Evolutionary conservation across 225 moss, liverwort and hornwort species (phyloP), one percentile per base, ranked within the genome.

Genomic region (Sphagnum contortum): DNA sequence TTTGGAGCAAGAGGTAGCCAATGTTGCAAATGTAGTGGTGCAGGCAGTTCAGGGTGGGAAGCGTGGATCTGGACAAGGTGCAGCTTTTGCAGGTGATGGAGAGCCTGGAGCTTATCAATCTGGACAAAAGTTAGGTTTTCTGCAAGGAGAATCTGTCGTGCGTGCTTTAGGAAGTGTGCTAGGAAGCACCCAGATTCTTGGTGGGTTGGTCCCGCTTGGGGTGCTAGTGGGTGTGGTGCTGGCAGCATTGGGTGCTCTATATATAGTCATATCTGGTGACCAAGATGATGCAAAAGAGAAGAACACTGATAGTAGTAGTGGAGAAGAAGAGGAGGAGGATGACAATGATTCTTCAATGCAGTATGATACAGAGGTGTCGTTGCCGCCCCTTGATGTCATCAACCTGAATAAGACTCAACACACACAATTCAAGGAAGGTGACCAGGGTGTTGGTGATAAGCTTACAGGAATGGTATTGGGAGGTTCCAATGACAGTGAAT

Each of bases 171-270:
- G 77, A 54, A 80, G 72, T 47, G 89, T 79, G 4, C 67, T 91
- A 66, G 75, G 90, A 66, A 70, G 72, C 58, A 76, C 83, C 58
- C 80, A 68, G 57, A 74, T 83, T 57, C 64, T 98, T 69, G 76
- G 85, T 64, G 66, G 70, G 7, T 62, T 98, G 50, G 68, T 98
- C 72, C 96, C 96, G 59, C 48, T 87, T 50, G 96, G 96, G 78
- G 83, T 98, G 48, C 83, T 98, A 71, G 85, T 77, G 47, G 96
- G 92, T 72, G 92, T 75, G 50, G 88, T 98, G 45, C 69, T 98
- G 72, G 90, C 92, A 62, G 83, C 90, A 45, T 81, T 98, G 64
- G 92, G 96, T 69, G 83, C 92, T 64, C 54, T 75, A 11, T 92
- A 85, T 66, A 67, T 98, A 12, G 87, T 92, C 57, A 83, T 87